Evolutionary conservation across 2,329 filamentous ascomycete genomes (phyloP).

Genomic region (Penicillium sp.): DNA sequence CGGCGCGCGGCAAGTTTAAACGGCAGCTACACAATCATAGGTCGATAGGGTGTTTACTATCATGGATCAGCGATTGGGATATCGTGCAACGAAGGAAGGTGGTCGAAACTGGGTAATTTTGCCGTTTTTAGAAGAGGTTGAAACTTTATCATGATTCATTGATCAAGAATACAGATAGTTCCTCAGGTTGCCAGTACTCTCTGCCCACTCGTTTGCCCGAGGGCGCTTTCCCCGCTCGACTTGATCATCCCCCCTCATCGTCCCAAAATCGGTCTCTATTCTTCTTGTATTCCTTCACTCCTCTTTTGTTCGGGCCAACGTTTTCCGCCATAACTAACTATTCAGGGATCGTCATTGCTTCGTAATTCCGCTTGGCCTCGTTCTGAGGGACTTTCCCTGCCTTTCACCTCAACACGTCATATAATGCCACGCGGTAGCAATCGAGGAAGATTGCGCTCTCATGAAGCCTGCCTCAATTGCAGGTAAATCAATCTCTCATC

Average conservation of each 20-base stretch:
- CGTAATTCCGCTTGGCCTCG: neutral
- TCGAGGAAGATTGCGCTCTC: conserved; percentile 32
- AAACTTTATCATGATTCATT: conserved; percentile 4
- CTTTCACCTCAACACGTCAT: conserved; percentile 4
- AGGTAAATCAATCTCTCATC: conserved; percentile 33
- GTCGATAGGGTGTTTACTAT: neutral
- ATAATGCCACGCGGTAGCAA: conserved; percentile 29
- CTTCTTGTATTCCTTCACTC: neutral
- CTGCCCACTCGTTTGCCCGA: too few relatives aligned
- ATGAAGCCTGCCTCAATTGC: conserved; percentile 45
- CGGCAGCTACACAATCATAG: too few relatives aligned
- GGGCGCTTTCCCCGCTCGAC: conserved; percentile 1
- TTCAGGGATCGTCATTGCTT: neutral
- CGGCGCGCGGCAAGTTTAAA: too few relatives aligned
- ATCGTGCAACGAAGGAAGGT: neutral
- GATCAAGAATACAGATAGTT: neutral
- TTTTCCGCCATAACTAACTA: neutral
- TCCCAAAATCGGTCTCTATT: neutral
- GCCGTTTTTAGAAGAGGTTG: conserved; percentile 6
- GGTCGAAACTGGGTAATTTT: conserved; percentile 7
- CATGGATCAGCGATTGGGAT: conserved; percentile 8
- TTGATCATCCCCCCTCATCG: conserved; percentile 1
- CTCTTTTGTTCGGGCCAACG: neutral
- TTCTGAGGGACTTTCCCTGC: neutral
- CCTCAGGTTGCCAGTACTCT: neutral